Conservation (phyloP, 176 grass and related monocot genomes). For the barley (Hordeum vulgare) region MorexV3_pseudomolecules_assembly NC_058519.1:109571341-109571840, state of each 20-base stretch:
- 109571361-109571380: not conserved
- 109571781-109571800: not conserved
- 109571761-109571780: not conserved
- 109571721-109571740: not conserved
- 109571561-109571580: not conserved
- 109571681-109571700: not conserved
- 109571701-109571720: not conserved
- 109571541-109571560: not conserved
- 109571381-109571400: not conserved
- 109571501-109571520: not conserved
- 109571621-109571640: not conserved
- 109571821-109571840: not conserved
- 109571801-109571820: not conserved
- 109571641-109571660: not conserved
- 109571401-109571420: not conserved
- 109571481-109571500: not conserved
- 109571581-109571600: not conserved
- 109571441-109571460: not conserved
- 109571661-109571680: not conserved
- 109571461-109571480: not conserved
- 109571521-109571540: not conserved
- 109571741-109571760: not conserved
- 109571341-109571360: not conserved
- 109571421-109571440: not conserved
- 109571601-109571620: not conserved